A percentile compares a stretch with the other conserved stretches of the same genome.
Conservation (phyloP, 2,329 filamentous ascomycete genomes). For the Davidsoniella neocaledoniae region DNA sequence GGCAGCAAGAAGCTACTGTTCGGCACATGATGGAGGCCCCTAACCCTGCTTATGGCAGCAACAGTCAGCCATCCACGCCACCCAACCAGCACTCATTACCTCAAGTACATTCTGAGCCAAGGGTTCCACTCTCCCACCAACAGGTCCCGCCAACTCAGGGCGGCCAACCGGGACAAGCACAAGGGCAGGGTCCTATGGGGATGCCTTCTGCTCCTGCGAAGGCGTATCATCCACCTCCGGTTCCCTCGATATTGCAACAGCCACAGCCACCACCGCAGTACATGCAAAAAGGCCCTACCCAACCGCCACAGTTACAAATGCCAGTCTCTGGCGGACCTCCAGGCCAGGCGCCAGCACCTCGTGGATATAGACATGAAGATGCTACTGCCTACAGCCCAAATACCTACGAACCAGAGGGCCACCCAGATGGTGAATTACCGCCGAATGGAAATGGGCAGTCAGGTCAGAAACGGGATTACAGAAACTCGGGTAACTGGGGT, state of each 20-base stretch:
- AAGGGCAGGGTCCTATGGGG: neutral
- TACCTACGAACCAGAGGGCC: constrained; percentile 26
- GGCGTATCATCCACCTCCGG: constrained; percentile 1
- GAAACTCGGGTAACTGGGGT: constrained; percentile 35
- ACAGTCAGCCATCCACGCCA: constrained; percentile 11
- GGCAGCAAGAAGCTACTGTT: constrained; percentile 71
- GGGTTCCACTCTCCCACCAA: constrained; percentile 6
- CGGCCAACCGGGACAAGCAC: constrained; percentile 2
- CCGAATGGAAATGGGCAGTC: constrained; percentile 24
- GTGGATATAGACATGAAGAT: constrained; percentile 10
- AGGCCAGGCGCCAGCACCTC: constrained; percentile 2
- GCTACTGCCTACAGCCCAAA: constrained; percentile 20
- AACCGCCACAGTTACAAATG: constrained; percentile 8
- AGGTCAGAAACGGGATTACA: constrained; percentile 22
- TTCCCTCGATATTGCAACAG: constrained; percentile 11
- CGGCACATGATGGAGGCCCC: constrained; percentile 47
- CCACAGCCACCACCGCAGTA: constrained; percentile 9
- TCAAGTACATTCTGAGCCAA: constrained; percentile 9
- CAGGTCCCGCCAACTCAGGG: constrained; percentile 5
- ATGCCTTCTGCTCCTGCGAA: constrained; percentile 3
- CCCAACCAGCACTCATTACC: constrained; percentile 12
- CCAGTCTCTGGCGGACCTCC: constrained; percentile 2
- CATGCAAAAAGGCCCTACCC: constrained; percentile 6
- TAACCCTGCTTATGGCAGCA: constrained; percentile 17
- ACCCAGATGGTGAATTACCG: constrained; percentile 25